phyloP scores from a whole-genome alignment of 257 asterid genomes.

The Gardenia jasminoides region DNA sequence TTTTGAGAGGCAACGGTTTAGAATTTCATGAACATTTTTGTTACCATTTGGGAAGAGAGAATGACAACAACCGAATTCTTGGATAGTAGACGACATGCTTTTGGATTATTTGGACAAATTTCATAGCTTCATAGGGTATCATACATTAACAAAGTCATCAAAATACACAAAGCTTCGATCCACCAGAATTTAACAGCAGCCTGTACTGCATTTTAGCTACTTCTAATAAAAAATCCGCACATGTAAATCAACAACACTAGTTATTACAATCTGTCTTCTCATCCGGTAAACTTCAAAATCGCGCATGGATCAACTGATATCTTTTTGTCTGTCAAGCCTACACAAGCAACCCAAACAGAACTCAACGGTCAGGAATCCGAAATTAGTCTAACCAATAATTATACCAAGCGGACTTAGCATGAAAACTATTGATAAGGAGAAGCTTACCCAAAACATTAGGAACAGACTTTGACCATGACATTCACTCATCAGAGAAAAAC shows the following conservation, averaged over 20 bases:
- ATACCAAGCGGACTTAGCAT: neutral
- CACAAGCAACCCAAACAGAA: neutral
- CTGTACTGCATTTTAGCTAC: neutral
- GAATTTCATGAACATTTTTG: neutral
- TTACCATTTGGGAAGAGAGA: neutral
- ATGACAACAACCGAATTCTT: neutral
- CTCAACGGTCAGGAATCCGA: too few species aligned
- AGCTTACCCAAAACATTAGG: neutral
- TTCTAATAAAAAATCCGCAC: neutral
- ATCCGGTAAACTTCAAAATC: neutral
- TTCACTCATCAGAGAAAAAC: neutral
- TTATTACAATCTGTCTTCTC: neutral
- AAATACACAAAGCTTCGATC: neutral
- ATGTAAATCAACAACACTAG: neutral
- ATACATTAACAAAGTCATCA: neutral
- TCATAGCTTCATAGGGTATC: neutral
- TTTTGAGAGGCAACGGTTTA: neutral
- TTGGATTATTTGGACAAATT: neutral
- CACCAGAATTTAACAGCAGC: neutral
- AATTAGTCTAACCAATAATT: neutral
- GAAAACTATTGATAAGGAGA: neutral
- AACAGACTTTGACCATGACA: neutral
- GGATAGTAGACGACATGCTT: neutral
- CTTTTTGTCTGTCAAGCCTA: neutral
- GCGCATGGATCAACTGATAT: neutral